Conservation (phyloP, 179 eudicot genomes). For the Amaranthus tricolor region DNA sequence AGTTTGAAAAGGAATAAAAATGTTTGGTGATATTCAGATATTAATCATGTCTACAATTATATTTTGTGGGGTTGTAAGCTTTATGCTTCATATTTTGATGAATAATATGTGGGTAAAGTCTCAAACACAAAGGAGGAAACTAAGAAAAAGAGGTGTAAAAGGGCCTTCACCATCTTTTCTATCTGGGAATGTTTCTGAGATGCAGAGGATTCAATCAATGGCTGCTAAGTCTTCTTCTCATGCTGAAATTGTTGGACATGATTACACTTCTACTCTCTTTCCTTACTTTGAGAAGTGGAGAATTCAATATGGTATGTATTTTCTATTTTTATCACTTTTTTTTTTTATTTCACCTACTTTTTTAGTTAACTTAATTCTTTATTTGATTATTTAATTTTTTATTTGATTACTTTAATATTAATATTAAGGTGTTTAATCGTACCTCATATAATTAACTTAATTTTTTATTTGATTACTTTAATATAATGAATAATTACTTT, state of each 20-base stretch:
- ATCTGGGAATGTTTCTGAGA: constrained; percentile 60
- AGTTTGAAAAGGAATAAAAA: not conserved
- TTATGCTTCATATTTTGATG: constrained; percentile 14
- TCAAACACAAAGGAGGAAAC: constrained; percentile 40
- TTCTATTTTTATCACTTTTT: not conserved
- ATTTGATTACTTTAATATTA: no score
- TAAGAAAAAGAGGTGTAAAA: constrained; percentile 52
- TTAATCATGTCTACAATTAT: constrained; percentile 11
- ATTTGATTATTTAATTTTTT: no score
- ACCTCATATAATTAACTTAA: no score
- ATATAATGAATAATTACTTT: no score
- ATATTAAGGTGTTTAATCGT: no score
- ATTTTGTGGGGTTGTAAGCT: constrained; percentile 20
- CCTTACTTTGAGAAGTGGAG: constrained; percentile 84
- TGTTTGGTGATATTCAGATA: not conserved
- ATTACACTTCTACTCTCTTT: constrained; percentile 57
- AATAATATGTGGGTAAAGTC: constrained; percentile 43
- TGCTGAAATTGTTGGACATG: constrained; percentile 54
- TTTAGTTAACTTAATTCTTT: no score
- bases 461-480: no score
- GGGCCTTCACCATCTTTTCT: constrained; percentile 62
- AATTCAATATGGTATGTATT: constrained; percentile 28
- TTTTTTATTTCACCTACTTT: not conserved
- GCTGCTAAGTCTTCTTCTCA: constrained; percentile 6
- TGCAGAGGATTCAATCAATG: constrained; percentile 57